Evolutionary conservation across 139 green algal genomes (phyloP), one percentile per base, ranked within the genome.

Genomic region (Auxenochlorella pyrenoidosa): DNA sequence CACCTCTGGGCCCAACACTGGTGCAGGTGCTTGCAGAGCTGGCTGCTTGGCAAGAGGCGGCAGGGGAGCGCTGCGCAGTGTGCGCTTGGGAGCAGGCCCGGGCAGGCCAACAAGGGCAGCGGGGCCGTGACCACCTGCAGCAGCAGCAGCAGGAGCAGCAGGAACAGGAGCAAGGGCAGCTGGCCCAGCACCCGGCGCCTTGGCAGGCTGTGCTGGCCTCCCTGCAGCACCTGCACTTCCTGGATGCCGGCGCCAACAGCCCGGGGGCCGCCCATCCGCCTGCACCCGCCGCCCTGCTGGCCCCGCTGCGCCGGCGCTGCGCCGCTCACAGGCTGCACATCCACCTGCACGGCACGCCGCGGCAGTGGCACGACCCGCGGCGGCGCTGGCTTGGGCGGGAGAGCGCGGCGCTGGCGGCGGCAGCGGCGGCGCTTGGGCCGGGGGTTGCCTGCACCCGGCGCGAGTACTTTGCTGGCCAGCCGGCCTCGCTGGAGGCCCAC

Each of bases 171-270:
- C 40, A 70, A 36, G 30, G 26, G 36, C 83, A 87, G 82, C 82
- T 16, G 18, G 43, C 43, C 1, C 21, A n/a, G 47, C 47, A 21
- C n/a, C n/a, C 13, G 36, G 26, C 26, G 6, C 30, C 18, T 66
- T 82, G 51, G 36, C 19, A 75, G 21, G 51, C 28, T 0, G 21
- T 79, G 12, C 24, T 91, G 58, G 47, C 47, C 8, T 28, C 51
- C 22, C 16, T 89, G 10, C 54, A 34, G n/a, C 66, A 89, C 73
- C 19, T 96, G 59, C 93, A 95, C 63, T 95, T 84, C 68, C 40
- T 95, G 30, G 93, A 95, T 85, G 92, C 87, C 19, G 93, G 93
- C 16, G 87, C 96, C 54, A 95, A 96, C 73, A 90, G 88, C 38
- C 70, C 68, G 15, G 93, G 93, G 18, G 93, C 78, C 3, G 92